These are phyloP conservation scores for Salvia hispanica DNA, from an alignment of 257 asterid species.

Conservation along the genomic window DNA sequence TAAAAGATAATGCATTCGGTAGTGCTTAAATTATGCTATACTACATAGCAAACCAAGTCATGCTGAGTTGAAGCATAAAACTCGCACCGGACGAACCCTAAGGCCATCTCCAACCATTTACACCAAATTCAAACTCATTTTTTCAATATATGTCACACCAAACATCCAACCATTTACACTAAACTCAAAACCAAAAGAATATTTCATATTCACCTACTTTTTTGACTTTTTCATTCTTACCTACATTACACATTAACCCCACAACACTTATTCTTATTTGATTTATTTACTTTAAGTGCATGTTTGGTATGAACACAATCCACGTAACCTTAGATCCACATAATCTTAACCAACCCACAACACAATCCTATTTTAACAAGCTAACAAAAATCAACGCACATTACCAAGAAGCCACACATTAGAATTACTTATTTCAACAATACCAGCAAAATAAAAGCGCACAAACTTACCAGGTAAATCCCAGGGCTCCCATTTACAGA, in stretches of 20 bases:
- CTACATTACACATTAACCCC: no score
- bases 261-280: no score
- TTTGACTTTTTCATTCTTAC: no score
- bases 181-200: no score
- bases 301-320: no score
- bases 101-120: background rate
- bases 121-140: no score
- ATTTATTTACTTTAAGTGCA: no score
- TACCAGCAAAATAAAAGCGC: background rate
- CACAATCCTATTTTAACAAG: conserved; percentile 2
- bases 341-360: background rate
- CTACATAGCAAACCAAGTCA: no score
- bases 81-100: conserved; percentile 19
- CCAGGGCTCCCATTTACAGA: conserved; percentile 81
- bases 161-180: no score
- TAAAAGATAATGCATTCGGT: background rate
- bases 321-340: conserved; percentile 8
- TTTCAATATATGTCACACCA: no score
- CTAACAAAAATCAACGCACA: background rate
- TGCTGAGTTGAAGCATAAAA: background rate
- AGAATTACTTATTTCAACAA: background rate
- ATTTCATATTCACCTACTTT: no score
- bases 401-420: background rate
- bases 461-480: conserved; percentile 66
- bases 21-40: no score